Evolutionary conservation across 345 rosid species (phyloP).

Genomic region (Dipteronia sinensis): DNA sequence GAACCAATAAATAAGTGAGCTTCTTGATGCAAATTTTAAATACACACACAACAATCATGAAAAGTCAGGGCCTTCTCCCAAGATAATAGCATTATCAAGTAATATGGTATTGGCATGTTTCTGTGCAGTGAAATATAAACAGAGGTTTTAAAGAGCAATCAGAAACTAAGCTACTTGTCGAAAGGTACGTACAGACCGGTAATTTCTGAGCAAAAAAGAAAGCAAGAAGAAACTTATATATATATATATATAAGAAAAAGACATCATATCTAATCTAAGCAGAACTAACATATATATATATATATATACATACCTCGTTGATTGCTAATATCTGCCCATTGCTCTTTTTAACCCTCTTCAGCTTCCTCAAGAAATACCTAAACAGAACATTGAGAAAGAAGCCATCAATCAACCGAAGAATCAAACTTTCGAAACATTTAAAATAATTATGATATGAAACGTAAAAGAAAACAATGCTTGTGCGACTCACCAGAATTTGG

Average conservation of each 20-base stretch:
- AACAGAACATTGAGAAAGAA: background rate
- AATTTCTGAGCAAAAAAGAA: too few species aligned
- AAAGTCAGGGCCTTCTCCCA: too few species aligned
- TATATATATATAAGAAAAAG: background rate
- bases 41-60: background rate
- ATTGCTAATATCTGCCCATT: conserved; percentile 22
- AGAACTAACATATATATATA: background rate
- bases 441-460: background rate
- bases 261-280: background rate
- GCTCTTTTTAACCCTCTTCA: conserved; percentile 23
- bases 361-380: conserved; percentile 27
- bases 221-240: background rate
- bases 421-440: too few species aligned
- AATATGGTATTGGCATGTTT: background rate
- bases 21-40: too few species aligned
- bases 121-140: background rate
- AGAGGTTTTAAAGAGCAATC: background rate
- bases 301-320: conserved; percentile 4
- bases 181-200: too few species aligned
- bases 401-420: background rate
- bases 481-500: conserved; percentile 46
- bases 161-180: too few species aligned
- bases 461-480: conserved; percentile 4
- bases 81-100: background rate
- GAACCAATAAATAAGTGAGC: background rate